A percentile compares a stretch with the other conserved stretches of the same genome.
Evolutionary conservation across 176 grass and related monocot genomes (phyloP).

Genomic region (Rhynchospora tenuis): DNA sequence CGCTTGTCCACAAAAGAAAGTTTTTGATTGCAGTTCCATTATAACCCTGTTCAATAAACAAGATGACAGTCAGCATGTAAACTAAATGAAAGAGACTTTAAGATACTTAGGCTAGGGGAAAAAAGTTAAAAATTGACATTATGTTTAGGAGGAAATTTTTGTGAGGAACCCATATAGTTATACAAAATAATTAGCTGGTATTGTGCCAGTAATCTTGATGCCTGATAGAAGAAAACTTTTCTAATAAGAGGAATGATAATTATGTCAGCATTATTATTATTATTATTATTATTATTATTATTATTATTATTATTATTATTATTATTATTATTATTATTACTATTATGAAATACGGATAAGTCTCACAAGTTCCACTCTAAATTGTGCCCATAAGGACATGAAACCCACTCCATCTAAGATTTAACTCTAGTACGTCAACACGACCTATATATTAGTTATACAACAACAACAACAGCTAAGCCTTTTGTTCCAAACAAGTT

Average conservation of each 20-base stretch:
- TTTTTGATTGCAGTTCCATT: constrained; percentile 76
- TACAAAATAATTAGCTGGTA: background rate
- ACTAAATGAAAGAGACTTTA: background rate
- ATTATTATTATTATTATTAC: too few species aligned
- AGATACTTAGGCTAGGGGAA: background rate
- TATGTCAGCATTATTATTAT: background rate
- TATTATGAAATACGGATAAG: background rate
- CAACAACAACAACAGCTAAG: too few species aligned
- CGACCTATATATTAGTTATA: too few species aligned
- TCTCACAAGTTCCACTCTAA: background rate
- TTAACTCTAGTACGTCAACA: background rate
- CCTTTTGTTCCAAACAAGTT: too few species aligned
- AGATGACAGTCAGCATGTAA: background rate
- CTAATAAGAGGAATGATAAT: background rate
- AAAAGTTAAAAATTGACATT: background rate
- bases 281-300: too few species aligned
- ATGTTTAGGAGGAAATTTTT: background rate
- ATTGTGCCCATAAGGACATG: background rate
- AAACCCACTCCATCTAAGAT: background rate
- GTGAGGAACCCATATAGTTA: background rate
- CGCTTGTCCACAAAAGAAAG: constrained; percentile 74
- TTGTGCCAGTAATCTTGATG: background rate
- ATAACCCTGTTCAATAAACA: constrained; percentile 48
- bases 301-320: too few species aligned
- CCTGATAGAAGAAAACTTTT: background rate